Evolutionary conservation across 2,329 filamentous ascomycete species (phyloP).

Genomic region (Bipolaris cookei): DNA sequence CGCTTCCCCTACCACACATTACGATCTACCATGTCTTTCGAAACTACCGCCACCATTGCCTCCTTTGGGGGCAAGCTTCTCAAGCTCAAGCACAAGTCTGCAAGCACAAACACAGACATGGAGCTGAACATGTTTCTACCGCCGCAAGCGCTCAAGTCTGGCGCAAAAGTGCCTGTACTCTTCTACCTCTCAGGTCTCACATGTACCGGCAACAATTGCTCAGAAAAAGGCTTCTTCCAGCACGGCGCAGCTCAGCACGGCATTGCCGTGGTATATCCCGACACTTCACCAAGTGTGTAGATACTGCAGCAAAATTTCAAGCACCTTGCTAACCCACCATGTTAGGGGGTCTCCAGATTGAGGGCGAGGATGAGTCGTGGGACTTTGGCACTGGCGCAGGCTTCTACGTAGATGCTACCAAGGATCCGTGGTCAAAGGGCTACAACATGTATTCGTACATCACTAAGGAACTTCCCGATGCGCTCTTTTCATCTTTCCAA

Average conservation of each 20-base stretch:
- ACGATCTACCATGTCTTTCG: constrained; percentile 67
- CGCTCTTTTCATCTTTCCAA: constrained; percentile 74
- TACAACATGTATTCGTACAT: constrained; percentile 98
- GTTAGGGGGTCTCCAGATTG: constrained; percentile 73
- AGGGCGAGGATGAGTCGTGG: constrained; percentile 84
- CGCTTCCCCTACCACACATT: constrained; percentile 21
- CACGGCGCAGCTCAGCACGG: constrained; percentile 77
- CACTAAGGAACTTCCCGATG: constrained; percentile 80
- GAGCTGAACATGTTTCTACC: constrained; percentile 91
- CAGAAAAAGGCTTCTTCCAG: constrained; percentile 88
- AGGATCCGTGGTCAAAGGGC: constrained; percentile 72
- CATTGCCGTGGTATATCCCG: constrained; percentile 92
- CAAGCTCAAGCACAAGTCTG: constrained; percentile 87
- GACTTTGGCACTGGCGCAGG: constrained; percentile 93
- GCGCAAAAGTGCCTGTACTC: constrained; percentile 76
- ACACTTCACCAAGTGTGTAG: constrained; percentile 82
- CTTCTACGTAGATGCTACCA: constrained; percentile 91
- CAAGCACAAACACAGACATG: constrained; percentile 85
- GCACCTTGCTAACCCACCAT: constrained; percentile 22
- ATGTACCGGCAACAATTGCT: constrained; percentile 84
- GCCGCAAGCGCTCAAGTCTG: constrained; percentile 65
- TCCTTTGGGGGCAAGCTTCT: constrained; percentile 93
- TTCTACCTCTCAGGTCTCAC: constrained; percentile 95
- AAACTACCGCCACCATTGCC: constrained; percentile 85
- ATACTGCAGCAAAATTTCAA: neutral